Conservation (phyloP, 169 alveolate species). For the Cryptosporidium ryanae region DNA sequence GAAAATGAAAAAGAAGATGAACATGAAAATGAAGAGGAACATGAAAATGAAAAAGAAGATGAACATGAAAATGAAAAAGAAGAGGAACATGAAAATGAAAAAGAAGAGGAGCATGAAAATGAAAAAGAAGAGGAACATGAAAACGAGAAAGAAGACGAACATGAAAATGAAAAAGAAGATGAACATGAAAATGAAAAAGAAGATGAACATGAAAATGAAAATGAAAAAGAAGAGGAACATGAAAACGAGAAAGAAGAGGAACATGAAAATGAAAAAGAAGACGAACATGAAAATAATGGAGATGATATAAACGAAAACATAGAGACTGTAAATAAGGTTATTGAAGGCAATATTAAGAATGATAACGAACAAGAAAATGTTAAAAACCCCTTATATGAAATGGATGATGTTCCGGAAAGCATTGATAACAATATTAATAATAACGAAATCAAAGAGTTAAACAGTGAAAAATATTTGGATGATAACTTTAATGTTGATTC, state of each 20-base stretch:
- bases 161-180: no score
- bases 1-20: conserved; percentile 1
- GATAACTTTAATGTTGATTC: not conserved
- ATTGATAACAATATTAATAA: no score
- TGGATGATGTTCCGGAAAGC: no score
- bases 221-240: not conserved
- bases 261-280: not conserved
- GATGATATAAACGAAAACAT: not conserved
- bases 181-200: not conserved
- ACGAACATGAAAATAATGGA: not conserved
- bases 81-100: not conserved
- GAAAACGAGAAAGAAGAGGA: not conserved
- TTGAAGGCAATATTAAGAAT: not conserved
- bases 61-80: conserved; percentile 2
- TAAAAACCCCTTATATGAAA: not conserved
- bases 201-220: conserved; percentile 11
- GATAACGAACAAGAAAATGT: not conserved
- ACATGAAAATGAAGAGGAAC: not conserved
- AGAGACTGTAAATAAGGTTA: not conserved
- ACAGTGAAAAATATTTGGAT: not conserved
- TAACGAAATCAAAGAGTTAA: no score
- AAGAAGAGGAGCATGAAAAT: not conserved
- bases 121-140: not conserved
- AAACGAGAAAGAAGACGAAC: not conserved
- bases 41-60: no score